Evolutionary conservation across 352 stramenopile species (phyloP), one percentile per base, ranked within the genome.

Genomic region (Phytopythium chamaehyphon): DNA sequence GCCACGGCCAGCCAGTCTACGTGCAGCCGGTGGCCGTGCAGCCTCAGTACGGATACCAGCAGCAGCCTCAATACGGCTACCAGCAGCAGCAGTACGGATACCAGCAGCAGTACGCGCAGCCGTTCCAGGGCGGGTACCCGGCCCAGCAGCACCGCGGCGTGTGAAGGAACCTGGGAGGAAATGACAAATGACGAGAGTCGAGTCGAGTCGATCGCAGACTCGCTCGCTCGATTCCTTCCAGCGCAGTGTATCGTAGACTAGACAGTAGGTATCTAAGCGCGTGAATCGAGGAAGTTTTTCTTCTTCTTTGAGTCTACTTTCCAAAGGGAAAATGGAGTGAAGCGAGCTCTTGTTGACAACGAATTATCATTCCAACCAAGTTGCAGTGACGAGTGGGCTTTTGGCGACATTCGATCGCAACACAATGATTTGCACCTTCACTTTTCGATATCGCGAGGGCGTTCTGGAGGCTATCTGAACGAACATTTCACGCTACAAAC

Each of bases 1-100:
- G 31, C 24, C 18, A 51, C 45, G 45, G 16, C 15, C 45, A 51
- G 28, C 45, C 45, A 8, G 45, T 51, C 7, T 51, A 51, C 45
- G 45, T 51, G 26, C 45, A 51, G 45, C 45, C 45, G 3, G 45
- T 51, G 45, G 45, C 33, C 26, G 45, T 51, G 45, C 45, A 51
- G 45, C 45, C 45, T 6, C 45, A 51, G 45, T 51, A 51, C 26
- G 45, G n/a, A 15, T 24, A 39, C 7, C 44, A 31, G 23, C 21
- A 19, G 0, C n/a, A n/a, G n/a, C n/a, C n/a, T n/a, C n/a, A n/a
- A n/a, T 22, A 19, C 38, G 38, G 12, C 11, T 43, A 43, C 38
- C 38, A n/a, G 24, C 44, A 39, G 16, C 44, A 31, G 23, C 21
- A 19, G 0, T 22, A 19, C 38, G 38, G 12, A 1, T 43, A 43